Evolutionary conservation across 1,284 basidiomycete species (phyloP).

Genomic region (Cystobasidiaceae sp.): DNA sequence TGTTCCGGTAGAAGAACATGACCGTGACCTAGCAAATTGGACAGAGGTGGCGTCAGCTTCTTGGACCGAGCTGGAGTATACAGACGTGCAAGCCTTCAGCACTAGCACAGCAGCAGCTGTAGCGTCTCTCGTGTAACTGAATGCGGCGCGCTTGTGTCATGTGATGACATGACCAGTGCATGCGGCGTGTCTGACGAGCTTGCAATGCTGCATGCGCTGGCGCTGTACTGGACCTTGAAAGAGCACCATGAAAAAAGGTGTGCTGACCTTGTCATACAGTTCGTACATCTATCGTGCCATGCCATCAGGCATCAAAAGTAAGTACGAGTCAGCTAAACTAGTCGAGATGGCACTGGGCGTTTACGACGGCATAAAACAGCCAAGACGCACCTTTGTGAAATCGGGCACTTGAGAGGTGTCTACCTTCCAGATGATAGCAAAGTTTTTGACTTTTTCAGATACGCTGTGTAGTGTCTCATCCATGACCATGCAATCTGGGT

Average conservation of each 20-base stretch:
- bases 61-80: too few species aligned
- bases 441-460: conserved; percentile 95
- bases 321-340: neutral
- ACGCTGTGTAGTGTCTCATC: conserved; percentile 93
- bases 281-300: conserved; percentile 69
- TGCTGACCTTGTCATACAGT: conserved; percentile 68
- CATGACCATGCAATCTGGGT: conserved; percentile 96
- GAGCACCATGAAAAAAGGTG: too few species aligned
- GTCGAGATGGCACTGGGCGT: neutral
- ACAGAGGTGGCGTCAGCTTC: too few species aligned
- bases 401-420: conserved; percentile 98
- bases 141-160: too few species aligned
- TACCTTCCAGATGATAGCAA: conserved; percentile 81
- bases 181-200: too few species aligned
- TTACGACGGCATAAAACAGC: conserved; percentile 40
- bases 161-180: too few species aligned
- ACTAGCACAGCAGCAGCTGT: too few species aligned
- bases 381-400: conserved; percentile 82
- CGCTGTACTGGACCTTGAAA: too few species aligned
- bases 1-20: conserved; percentile 86
- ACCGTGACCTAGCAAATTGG: conserved; percentile 61
- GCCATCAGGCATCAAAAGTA: neutral
- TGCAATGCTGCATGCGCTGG: too few species aligned
- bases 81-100: too few species aligned
- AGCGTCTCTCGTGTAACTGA: too few species aligned